Conservation (phyloP, 2,329 filamentous ascomycete species). For the Pseudogymnoascus sp. region DNA sequence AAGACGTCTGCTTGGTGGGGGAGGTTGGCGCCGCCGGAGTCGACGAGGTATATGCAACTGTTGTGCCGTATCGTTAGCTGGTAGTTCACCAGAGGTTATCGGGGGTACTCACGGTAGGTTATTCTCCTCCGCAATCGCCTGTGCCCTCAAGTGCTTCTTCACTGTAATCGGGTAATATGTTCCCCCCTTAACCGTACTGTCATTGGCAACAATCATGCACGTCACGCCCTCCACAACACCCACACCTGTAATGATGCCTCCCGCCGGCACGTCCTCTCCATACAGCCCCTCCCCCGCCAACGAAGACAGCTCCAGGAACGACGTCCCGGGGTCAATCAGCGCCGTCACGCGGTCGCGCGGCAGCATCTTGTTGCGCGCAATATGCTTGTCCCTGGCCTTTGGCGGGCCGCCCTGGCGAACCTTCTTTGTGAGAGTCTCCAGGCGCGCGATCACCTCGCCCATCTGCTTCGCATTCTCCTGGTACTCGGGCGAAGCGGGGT, state of each 20-base stretch:
- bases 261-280: conserved; percentile 79
- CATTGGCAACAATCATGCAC: conserved; percentile 91
- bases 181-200: conserved; percentile 93
- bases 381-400: conserved; percentile 80
- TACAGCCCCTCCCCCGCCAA: conserved; percentile 83
- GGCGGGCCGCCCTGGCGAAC: conserved; percentile 69
- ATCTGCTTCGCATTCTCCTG: conserved; percentile 73
- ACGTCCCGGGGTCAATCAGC: conserved; percentile 78
- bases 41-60: conserved; percentile 88
- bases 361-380: conserved; percentile 86
- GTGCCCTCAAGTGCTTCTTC: conserved; percentile 91
- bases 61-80: background rate
- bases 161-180: conserved; percentile 97
- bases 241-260: conserved; percentile 86
- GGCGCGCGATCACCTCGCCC: conserved; percentile 58
- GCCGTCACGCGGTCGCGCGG: conserved; percentile 81
- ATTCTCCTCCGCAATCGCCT: conserved; percentile 86
- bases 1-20: conserved; percentile 95
- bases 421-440: conserved; percentile 61
- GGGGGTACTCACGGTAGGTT: conserved; percentile 49
- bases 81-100: background rate
- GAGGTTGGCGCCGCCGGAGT: conserved; percentile 90
- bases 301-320: conserved; percentile 89
- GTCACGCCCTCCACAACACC: conserved; percentile 84
- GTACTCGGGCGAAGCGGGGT: conserved; percentile 69